Conservation (phyloP, 768 basidiomycete genomes). For the Tephrocybe sp. region DNA sequence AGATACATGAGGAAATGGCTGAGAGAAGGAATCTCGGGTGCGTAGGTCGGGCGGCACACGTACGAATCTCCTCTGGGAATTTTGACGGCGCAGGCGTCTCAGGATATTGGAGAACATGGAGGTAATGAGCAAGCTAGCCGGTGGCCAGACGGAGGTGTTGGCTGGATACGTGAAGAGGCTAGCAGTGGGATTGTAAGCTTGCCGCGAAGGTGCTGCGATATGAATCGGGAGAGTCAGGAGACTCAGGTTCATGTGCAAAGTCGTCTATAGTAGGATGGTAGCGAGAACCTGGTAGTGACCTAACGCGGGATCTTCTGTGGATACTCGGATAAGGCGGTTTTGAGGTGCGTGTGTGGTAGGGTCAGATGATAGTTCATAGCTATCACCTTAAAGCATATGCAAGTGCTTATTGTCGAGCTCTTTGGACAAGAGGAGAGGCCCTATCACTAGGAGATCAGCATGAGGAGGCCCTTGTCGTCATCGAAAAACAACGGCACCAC, state of each 20-base stretch:
- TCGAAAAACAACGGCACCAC: slow-evolving; percentile 1
- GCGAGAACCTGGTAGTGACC: neutral
- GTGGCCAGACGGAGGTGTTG: slow-evolving; percentile 1
- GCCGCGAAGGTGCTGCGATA: neutral
- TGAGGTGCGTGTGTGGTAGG: neutral
- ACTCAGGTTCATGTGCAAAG: slow-evolving; percentile 18
- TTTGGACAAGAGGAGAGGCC: neutral
- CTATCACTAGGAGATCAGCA: neutral
- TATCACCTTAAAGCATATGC: neutral
- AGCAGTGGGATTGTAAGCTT: neutral
- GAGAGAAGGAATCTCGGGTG: slow-evolving; percentile 34
- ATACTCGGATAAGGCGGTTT: neutral
- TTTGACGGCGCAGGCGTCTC: slow-evolving; percentile 21
- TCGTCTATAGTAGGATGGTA: slow-evolving; percentile 4
- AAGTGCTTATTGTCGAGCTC: neutral
- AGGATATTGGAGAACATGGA: slow-evolving; percentile 33
- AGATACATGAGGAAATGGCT: slow-evolving; percentile 39
- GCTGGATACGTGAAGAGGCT: neutral
- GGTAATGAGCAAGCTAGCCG: neutral
- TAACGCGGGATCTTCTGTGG: neutral
- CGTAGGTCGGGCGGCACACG: slow-evolving; percentile 34
- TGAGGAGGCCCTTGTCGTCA: neutral
- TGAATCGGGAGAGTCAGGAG: slow-evolving; percentile 15
- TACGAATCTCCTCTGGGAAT: slow-evolving; percentile 10
- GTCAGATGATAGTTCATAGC: neutral